Percentiles rank a stretch among this genome's conserved stretches.
Conservation (phyloP, 345 rosid species). For the Brassica incana region DNA sequence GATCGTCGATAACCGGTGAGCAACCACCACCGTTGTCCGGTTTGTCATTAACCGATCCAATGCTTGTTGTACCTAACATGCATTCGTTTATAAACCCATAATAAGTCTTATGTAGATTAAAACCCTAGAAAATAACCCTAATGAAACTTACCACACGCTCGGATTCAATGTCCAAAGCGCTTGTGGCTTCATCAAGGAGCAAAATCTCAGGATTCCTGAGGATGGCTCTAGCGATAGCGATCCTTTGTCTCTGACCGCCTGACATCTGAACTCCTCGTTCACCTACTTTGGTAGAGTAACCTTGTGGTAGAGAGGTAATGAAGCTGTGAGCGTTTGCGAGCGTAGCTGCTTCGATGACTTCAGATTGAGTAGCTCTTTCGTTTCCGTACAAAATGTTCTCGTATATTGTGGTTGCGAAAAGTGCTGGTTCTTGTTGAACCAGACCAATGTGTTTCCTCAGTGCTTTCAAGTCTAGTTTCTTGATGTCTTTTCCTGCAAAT, state of each 20-base stretch:
- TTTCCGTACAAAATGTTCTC: conserved; percentile 91
- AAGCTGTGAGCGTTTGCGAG: conserved; percentile 86
- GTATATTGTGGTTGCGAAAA: conserved; percentile 77
- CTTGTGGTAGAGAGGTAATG: conserved; percentile 82
- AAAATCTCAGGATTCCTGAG: conserved; percentile 85
- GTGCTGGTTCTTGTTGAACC: conserved; percentile 95
- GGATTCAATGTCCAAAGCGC: conserved; percentile 82
- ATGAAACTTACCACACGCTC: conserved; percentile 59
- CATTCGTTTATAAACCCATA: background rate
- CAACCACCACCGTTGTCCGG: conserved; percentile 86
- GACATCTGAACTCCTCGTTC: conserved; percentile 91
- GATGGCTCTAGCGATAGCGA: conserved; percentile 90
- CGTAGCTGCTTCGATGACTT: conserved; percentile 78
- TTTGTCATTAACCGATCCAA: conserved; percentile 75
- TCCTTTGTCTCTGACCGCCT: conserved; percentile 89
- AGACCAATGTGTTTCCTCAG: conserved; percentile 77
- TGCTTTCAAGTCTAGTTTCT: conserved; percentile 63
- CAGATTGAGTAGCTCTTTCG: conserved; percentile 73
- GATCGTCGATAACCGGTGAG: conserved; percentile 88
- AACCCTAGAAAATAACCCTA: background rate
- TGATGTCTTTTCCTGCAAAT: conserved; percentile 68
- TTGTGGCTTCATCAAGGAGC: conserved; percentile 90
- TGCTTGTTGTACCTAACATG: conserved; percentile 66
- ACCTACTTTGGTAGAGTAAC: conserved; percentile 85
- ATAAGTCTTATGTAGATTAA: background rate